Evolutionary conservation across 306 rosid species (phyloP).

Genomic region (Rosa rugosa): DNA sequence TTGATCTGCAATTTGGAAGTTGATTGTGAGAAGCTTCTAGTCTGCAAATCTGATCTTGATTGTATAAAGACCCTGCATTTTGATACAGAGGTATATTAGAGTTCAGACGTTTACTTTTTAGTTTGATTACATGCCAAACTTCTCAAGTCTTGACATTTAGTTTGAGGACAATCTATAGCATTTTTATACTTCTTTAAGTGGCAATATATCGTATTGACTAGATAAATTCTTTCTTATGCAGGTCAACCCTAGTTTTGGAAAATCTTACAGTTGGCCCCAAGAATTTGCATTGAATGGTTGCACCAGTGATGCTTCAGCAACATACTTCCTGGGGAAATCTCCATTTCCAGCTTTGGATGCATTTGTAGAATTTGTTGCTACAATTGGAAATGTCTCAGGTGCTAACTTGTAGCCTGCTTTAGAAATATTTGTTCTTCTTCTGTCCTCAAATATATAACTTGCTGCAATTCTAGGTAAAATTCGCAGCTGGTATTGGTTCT

Average conservation of each 20-base stretch:
- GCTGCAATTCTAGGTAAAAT: slow-evolving; percentile 64
- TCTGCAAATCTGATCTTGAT: slow-evolving; percentile 70
- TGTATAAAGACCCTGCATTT: slow-evolving; percentile 81
- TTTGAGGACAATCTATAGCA: background rate
- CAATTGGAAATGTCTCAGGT: slow-evolving; percentile 78
- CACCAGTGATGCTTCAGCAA: slow-evolving; percentile 48
- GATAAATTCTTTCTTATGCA: slow-evolving; percentile 34
- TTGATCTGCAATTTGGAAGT: slow-evolving; percentile 85
- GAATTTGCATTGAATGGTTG: slow-evolving; percentile 39
- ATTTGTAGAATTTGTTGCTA: slow-evolving; percentile 64
- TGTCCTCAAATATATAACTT: slow-evolving; percentile 10
- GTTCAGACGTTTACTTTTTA: slow-evolving; percentile 19
- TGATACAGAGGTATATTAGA: slow-evolving; percentile 71
- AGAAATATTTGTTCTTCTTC: background rate
- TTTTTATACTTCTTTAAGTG: slow-evolving; percentile 7
- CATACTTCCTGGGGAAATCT: slow-evolving; percentile 73
- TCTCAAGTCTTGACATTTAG: background rate
- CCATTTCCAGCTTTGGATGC: slow-evolving; percentile 77
- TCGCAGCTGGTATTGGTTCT: slow-evolving; percentile 84
- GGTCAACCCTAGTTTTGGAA: slow-evolving; percentile 50
- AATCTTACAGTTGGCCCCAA: slow-evolving; percentile 29
- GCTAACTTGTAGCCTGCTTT: slow-evolving; percentile 1
- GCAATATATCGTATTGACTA: background rate
- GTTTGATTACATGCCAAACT: background rate
- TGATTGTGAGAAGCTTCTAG: slow-evolving; percentile 68